Conservation (phyloP, 257 asterid genomes). For the Ehretia macrophylla region DNA sequence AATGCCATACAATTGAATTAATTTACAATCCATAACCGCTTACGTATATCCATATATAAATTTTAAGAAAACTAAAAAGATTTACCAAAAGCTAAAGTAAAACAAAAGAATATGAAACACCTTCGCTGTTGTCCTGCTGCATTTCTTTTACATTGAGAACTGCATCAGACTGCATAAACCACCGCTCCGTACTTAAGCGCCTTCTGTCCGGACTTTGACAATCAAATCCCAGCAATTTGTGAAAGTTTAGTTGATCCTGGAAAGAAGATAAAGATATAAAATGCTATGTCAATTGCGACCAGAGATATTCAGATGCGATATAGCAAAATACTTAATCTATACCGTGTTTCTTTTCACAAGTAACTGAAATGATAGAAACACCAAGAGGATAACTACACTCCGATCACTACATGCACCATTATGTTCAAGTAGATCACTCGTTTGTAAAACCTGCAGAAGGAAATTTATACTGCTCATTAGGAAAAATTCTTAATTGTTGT, state of each 20-base stretch:
- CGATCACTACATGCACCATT: slow-evolving; percentile 85
- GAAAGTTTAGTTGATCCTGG: slow-evolving; percentile 87
- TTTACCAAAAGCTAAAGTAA: too few relatives aligned
- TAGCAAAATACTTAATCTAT: slow-evolving; percentile 16
- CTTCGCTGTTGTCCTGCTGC: slow-evolving; percentile 39
- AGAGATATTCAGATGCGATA: slow-evolving; percentile 4
- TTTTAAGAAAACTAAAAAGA: too few relatives aligned
- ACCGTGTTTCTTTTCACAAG: slow-evolving; percentile 90
- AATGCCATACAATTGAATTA: too few relatives aligned
- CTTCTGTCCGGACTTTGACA: slow-evolving; percentile 56
- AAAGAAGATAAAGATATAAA: slow-evolving; percentile 20
- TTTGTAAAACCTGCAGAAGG: slow-evolving; percentile 79
- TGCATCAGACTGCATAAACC: slow-evolving; percentile 27
- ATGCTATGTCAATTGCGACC: slow-evolving; percentile 11
- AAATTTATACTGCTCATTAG: slow-evolving; percentile 21
- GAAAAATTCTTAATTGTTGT: not conserved
- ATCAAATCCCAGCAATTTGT: slow-evolving; percentile 72
- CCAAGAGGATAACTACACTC: slow-evolving; percentile 84
- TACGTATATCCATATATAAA: too few relatives aligned
- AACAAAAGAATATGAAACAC: slow-evolving; percentile 23
- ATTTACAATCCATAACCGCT: too few relatives aligned
- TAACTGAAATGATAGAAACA: slow-evolving; percentile 85
- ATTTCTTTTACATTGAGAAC: slow-evolving; percentile 20
- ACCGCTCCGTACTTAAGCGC: slow-evolving; percentile 35
- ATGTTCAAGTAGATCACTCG: slow-evolving; percentile 88